phyloP scores from a whole-genome alignment of 345 rosid genomes.

The Lumnitzera racemosa region DNA sequence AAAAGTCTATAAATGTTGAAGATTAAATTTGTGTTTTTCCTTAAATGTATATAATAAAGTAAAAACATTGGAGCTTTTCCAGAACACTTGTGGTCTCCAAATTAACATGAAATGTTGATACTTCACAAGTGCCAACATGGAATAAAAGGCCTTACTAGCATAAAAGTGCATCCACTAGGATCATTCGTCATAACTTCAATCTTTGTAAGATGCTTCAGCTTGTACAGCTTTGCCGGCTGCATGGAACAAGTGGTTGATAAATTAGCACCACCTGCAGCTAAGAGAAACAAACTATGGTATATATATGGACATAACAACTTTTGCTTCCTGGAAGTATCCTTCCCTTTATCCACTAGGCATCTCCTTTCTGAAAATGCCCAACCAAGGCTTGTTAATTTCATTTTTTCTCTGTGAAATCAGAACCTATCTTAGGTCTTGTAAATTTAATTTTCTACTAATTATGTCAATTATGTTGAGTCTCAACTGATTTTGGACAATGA shows the following conservation, averaged over 20 bases:
- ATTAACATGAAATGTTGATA: not conserved
- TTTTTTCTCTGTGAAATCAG: too few species aligned
- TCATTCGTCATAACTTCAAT: conserved; percentile 93
- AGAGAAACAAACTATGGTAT: not conserved
- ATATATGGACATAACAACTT: not conserved
- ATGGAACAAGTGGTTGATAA: conserved; percentile 13
- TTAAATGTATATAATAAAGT: too few species aligned
- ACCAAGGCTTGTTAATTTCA: too few species aligned
- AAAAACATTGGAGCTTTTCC: not conserved
- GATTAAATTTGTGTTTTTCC: too few species aligned
- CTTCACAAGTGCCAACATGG: not conserved
- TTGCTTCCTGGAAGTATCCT: not conserved
- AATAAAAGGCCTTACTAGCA: conserved; percentile 47
- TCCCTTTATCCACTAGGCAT: too few species aligned
- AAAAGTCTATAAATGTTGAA: too few species aligned
- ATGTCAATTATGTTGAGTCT: too few species aligned
- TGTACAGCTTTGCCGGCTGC: conserved; percentile 93
- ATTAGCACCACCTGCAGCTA: not conserved
- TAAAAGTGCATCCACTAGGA: conserved; percentile 95
- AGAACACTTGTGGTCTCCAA: not conserved
- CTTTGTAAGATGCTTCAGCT: conserved; percentile 90
- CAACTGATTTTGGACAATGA: too few species aligned
- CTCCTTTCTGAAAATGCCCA: too few species aligned
- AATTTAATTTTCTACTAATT: too few species aligned
- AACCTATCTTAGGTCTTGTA: too few species aligned